Conservation (phyloP, 441 rosid species). For the Gossypium davidsonii region DNA sequence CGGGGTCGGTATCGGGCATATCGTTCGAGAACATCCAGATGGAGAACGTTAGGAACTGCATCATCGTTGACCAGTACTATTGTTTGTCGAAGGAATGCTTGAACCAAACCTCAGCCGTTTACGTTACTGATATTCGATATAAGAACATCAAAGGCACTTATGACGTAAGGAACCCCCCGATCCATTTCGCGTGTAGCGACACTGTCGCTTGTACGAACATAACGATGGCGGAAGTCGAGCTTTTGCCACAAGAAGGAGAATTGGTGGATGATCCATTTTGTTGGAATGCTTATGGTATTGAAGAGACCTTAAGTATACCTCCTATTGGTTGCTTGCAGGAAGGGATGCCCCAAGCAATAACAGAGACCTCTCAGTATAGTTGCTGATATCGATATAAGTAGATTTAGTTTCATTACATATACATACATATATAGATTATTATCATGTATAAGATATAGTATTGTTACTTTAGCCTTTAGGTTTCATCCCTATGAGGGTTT, state of each 20-base stretch:
- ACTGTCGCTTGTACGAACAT: constrained; percentile 85
- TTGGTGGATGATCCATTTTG: constrained; percentile 85
- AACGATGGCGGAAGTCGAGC: constrained; percentile 79
- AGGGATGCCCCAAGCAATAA: constrained; percentile 49
- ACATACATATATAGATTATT: background rate
- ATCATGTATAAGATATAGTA: too few species aligned
- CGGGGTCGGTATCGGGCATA: constrained; percentile 64
- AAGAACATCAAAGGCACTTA: constrained; percentile 84
- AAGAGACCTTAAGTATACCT: constrained; percentile 77
- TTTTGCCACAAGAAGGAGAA: constrained; percentile 79
- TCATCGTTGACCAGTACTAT: constrained; percentile 83
- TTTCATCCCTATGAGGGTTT: background rate
- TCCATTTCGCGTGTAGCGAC: constrained; percentile 96
- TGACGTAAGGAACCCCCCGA: constrained; percentile 70
- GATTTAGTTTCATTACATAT: background rate
- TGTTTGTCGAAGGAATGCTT: constrained; percentile 57
- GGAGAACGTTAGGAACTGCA: constrained; percentile 88
- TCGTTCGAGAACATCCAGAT: constrained; percentile 77
- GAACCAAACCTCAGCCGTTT: constrained; percentile 83
- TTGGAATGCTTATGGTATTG: constrained; percentile 85
- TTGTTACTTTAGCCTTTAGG: too few species aligned
- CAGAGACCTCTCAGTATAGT: constrained; percentile 26
- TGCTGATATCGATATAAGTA: constrained; percentile 26
- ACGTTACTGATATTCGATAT: constrained; percentile 52
- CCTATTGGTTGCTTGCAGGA: constrained; percentile 72